Evolutionary conservation across 179 eudicot species (phyloP).

Genomic region (Beta macrorhiza): DNA sequence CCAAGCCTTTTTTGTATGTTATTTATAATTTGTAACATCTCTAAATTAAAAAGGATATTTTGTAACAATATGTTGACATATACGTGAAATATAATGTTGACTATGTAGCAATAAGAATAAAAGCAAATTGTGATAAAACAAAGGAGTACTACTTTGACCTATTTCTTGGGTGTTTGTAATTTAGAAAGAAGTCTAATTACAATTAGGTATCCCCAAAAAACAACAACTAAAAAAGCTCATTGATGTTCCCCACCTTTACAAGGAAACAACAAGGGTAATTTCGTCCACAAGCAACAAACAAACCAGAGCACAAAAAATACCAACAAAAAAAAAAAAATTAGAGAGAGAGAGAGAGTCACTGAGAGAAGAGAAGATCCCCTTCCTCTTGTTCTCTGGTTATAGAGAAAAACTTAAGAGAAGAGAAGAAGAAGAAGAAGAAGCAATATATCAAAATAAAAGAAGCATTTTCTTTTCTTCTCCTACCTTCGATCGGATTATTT

Average conservation of each 20-base stretch:
- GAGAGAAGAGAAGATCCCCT: constrained; percentile 4
- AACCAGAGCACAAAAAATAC: background rate
- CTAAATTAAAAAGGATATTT: too few species aligned
- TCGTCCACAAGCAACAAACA: background rate
- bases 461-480: background rate
- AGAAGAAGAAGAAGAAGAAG: background rate
- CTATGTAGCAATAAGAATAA: too few species aligned
- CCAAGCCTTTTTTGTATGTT: too few species aligned
- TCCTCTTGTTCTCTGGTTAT: background rate
- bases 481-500: constrained; percentile 17
- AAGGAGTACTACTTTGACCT: too few species aligned
- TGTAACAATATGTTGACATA: too few species aligned
- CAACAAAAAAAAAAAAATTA: background rate
- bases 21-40: too few species aligned
- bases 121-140: too few species aligned
- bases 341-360: background rate
- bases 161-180: too few species aligned
- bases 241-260: background rate
- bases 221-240: background rate
- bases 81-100: too few species aligned
- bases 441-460: background rate
- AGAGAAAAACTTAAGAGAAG: background rate
- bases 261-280: constrained; percentile 10
- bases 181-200: too few species aligned
- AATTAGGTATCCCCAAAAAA: too few species aligned